Base-by-base conservation (phyloP, 2,329 filamentous ascomycete genomes). In the Apiospora arundinis region DNA sequence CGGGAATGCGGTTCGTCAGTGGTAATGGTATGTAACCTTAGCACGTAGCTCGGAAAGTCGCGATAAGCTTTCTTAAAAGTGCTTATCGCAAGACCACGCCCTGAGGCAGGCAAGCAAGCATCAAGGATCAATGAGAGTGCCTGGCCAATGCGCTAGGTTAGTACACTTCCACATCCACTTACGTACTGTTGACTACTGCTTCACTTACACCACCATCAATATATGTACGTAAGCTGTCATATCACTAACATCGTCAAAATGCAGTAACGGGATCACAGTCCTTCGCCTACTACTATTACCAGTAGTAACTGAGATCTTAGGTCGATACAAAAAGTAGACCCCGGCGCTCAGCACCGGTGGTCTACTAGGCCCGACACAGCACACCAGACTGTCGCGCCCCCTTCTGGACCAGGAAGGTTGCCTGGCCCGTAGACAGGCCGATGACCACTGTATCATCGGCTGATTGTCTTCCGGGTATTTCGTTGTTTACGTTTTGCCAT, bases 31-130 rank as follows among this genome's bases (percentile, higher is more conserved):
- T 23, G 60, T 65, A 65, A 6, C 32, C 32, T 32, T 6, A 32
- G 32, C 60, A n/a, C 46, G 65, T 21, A 46, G 42, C 42, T 67
- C 23, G 42, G 42, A 44, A 67, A 67, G 42, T 67, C 21, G 44
- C 66, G 66, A 68, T 68, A 48, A 68, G 66, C 66, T 48, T 68
- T 68, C 66, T 68, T 21, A 4, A 21, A 48, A 37, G 40, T 63
- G 18, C 56, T 63, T 63, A 63, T 63, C 56, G 52, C 52, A 9
- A 18, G 56, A 63, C 56, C 28, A 49, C 32, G 32, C 32, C 32
- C 32, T 32, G 32, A 32, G 32, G 46, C 21, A 48, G 11, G 11
- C 46, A n/a, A 23, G 46, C 48, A 49, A 48, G 49, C 49, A 56
- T 56, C 49, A 56, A 32, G 49, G 49, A 25, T 56, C 49, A 25